Percentiles rank a stretch among this genome's conserved stretches.
Evolutionary conservation across 257 asterid species (phyloP).

Genomic region (Catharanthus roseus): DNA sequence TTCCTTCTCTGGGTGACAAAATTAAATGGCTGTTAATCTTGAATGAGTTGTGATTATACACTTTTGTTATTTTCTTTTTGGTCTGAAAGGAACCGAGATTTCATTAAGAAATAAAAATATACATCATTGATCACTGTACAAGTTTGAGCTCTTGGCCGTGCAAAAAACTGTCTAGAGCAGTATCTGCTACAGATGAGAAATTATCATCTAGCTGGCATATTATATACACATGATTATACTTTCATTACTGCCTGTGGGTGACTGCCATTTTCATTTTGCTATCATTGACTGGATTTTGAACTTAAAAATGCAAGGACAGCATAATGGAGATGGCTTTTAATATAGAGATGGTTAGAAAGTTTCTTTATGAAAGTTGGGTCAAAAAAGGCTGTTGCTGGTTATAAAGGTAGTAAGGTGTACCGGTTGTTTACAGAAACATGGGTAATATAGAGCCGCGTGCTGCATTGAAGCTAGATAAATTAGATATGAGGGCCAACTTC

Average conservation of each 20-base stretch:
- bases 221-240: too few relatives aligned
- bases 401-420: neutral
- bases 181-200: too few relatives aligned
- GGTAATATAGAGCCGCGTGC: neutral
- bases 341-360: neutral
- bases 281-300: neutral
- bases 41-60: too few relatives aligned
- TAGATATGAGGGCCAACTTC: neutral
- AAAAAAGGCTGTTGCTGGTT: neutral
- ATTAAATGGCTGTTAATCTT: too few relatives aligned
- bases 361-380: neutral
- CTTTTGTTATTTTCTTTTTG: too few relatives aligned
- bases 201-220: too few relatives aligned
- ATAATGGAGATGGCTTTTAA: neutral
- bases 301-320: neutral
- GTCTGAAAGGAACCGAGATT: too few relatives aligned
- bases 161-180: too few relatives aligned
- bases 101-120: too few relatives aligned
- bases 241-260: neutral
- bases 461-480: neutral
- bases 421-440: neutral
- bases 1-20: neutral
- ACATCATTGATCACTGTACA: too few relatives aligned
- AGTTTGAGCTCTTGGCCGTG: too few relatives aligned
- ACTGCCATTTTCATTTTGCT: constrained; percentile 18